Conservation (phyloP, 148 eudicot genomes). For the Cornus suecica region DNA sequence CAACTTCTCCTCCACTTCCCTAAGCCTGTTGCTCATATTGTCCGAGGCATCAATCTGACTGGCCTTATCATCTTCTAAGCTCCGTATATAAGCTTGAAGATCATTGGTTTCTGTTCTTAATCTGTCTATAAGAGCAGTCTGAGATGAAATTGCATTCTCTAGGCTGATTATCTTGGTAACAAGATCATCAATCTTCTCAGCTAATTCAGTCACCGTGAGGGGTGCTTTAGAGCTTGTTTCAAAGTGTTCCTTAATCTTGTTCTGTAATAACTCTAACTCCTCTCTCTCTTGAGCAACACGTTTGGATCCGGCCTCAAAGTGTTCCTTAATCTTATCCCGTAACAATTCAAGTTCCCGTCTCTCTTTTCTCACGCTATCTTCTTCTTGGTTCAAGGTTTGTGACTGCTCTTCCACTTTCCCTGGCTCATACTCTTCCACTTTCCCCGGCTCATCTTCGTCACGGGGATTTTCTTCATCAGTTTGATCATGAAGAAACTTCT, state of each 20-base stretch:
- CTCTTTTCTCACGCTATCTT: conserved; percentile 15
- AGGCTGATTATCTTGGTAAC: conserved; percentile 74
- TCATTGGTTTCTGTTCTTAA: conserved; percentile 64
- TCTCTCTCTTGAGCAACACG: conserved; percentile 20
- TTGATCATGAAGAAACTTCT: conserved; percentile 25
- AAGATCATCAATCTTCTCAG: conserved; percentile 83
- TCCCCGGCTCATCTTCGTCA: conserved; percentile 16
- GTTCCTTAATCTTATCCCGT: conserved; percentile 44
- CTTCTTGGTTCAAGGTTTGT: conserved; percentile 14
- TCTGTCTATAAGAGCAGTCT: conserved; percentile 66
- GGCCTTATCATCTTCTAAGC: conserved; percentile 71
- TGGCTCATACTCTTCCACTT: conserved; percentile 19
- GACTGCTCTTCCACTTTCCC: conserved; percentile 22
- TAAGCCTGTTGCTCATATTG: conserved; percentile 40
- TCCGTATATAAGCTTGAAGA: conserved; percentile 63
- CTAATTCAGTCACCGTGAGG: conserved; percentile 58
- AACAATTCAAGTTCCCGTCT: conserved; percentile 32
- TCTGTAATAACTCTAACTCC: conserved; percentile 35
- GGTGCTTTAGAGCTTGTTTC: conserved; percentile 31
- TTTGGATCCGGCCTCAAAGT: conserved; percentile 37
- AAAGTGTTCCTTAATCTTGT: conserved; percentile 47
- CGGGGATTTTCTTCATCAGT: conserved; percentile 9
- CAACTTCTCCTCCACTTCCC: conserved; percentile 60
- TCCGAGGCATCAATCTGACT: conserved; percentile 46
- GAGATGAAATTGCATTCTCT: conserved; percentile 74